phyloP scores from a whole-genome alignment of 1,284 basidiomycete species.

The Tetrapyrgos nigripes region DNA sequence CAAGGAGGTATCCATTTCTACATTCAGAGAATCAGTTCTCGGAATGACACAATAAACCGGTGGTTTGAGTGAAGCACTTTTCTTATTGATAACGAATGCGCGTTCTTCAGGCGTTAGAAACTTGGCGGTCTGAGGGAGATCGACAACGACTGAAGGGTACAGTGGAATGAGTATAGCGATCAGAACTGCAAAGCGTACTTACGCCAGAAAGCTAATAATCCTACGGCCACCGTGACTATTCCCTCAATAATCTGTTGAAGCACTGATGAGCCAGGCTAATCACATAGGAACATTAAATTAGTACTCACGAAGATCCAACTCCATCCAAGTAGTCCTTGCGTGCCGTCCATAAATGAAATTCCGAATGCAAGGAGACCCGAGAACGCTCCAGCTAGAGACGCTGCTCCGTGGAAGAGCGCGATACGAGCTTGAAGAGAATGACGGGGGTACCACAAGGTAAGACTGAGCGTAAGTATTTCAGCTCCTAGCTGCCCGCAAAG shows the following conservation, averaged over 20 bases:
- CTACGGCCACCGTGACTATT: conserved; percentile 53
- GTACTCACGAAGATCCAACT: conserved; percentile 58
- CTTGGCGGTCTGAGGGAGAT: conserved; percentile 61
- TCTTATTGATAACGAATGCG: conserved; percentile 62
- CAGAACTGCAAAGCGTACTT: no score
- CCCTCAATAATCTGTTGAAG: conserved; percentile 70
- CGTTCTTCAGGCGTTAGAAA: conserved; percentile 68
- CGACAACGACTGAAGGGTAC: conserved; percentile 54
- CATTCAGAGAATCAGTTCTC: background rate
- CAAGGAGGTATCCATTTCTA: conserved; percentile 68
- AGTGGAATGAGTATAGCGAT: no score
- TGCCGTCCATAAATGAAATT: conserved; percentile 52
- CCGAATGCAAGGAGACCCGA: conserved; percentile 51
- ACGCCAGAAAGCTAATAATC: conserved; percentile 51
- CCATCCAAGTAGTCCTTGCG: conserved; percentile 48
- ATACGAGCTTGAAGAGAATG: conserved; percentile 55
- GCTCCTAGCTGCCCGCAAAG: background rate
- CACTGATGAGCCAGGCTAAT: no score
- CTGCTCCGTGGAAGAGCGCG: conserved; percentile 55
- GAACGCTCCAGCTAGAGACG: conserved; percentile 52
- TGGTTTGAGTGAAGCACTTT: conserved; percentile 60
- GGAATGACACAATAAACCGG: background rate
- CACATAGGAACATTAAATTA: background rate
- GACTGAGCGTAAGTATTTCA: conserved; percentile 27
- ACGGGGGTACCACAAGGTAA: conserved; percentile 59